Percentiles rank a stretch among this genome's conserved stretches.
phyloP scores from a whole-genome alignment of 2,329 filamentous ascomycete species.

The Triangularia verruculosa region DNA sequence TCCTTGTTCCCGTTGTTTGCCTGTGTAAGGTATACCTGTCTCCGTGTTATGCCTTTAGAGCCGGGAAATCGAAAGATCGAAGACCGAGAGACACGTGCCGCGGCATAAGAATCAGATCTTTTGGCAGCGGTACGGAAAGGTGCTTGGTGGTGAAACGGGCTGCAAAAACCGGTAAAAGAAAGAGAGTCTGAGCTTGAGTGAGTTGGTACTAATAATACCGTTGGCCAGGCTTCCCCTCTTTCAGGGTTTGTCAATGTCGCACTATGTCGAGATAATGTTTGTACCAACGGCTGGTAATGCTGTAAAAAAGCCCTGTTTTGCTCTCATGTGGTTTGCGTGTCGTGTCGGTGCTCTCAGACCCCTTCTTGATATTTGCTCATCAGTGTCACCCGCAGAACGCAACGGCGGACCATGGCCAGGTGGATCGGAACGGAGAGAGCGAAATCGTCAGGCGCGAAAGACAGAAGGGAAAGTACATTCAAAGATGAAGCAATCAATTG shows the following conservation, averaged over 20 bases:
- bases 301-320: not conserved
- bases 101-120: not conserved
- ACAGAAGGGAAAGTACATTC: not conserved
- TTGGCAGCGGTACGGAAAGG: not conserved
- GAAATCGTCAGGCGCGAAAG: not conserved
- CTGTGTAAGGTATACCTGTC: not conserved
- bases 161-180: not conserved
- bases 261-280: conserved; percentile 1
- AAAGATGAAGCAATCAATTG: not conserved
- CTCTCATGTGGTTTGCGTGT: not conserved
- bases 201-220: not conserved
- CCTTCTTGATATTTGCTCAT: not conserved
- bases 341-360: not conserved
- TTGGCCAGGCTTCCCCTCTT: not conserved
- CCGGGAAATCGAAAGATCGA: not conserved
- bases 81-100: not conserved
- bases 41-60: not conserved
- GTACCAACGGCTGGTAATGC: conserved; percentile 1
- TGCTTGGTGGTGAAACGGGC: conserved; percentile 2
- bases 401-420: not conserved
- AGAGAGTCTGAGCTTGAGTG: conserved; percentile 4
- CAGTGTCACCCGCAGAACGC: not conserved
- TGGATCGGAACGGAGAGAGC: not conserved
- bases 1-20: not conserved
- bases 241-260: not conserved